phyloP scores from a whole-genome alignment of 345 rosid species.

The Eucalyptus sp. region DNA sequence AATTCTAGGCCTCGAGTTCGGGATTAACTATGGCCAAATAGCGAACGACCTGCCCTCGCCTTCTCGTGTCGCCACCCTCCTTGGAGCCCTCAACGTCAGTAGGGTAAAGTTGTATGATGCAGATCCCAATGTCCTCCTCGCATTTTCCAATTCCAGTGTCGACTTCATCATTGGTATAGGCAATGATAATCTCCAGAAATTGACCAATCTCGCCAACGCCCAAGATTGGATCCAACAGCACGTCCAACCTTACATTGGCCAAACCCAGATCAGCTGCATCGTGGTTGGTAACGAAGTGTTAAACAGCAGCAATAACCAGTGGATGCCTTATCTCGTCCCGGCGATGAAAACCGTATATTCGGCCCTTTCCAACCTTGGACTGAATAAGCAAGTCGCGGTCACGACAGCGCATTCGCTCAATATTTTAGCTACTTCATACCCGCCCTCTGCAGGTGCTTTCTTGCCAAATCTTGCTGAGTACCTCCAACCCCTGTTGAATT shows the following conservation, averaged over 20 bases:
- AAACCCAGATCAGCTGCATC: slow-evolving; percentile 52
- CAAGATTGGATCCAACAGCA: slow-evolving; percentile 55
- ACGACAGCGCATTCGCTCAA: slow-evolving; percentile 62
- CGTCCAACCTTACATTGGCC: slow-evolving; percentile 45
- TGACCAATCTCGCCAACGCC: slow-evolving; percentile 55
- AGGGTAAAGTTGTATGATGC: slow-evolving; percentile 79
- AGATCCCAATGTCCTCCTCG: slow-evolving; percentile 63
- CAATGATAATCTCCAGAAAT: slow-evolving; percentile 38
- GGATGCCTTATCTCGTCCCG: slow-evolving; percentile 41
- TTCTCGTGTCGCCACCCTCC: slow-evolving; percentile 39
- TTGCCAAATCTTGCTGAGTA: slow-evolving; percentile 34
- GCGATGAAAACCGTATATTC: slow-evolving; percentile 61
- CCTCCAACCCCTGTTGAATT: slow-evolving; percentile 45
- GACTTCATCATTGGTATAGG: slow-evolving; percentile 76
- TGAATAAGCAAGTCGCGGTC: slow-evolving; percentile 55
- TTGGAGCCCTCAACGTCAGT: slow-evolving; percentile 53
- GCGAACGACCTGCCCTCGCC: slow-evolving; percentile 87
- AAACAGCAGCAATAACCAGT: slow-evolving; percentile 17
- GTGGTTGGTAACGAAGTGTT: slow-evolving; percentile 78
- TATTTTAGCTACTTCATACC: slow-evolving; percentile 44
- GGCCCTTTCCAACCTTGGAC: slow-evolving; percentile 40
- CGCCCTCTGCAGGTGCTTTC: slow-evolving; percentile 74
- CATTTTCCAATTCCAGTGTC: slow-evolving; percentile 57
- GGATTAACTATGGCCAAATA: slow-evolving; percentile 91
- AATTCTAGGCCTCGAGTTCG: slow-evolving; percentile 26